phyloP scores from a whole-genome alignment of 73 alveolate genomes.

The Paramecium sonneborni region DNA sequence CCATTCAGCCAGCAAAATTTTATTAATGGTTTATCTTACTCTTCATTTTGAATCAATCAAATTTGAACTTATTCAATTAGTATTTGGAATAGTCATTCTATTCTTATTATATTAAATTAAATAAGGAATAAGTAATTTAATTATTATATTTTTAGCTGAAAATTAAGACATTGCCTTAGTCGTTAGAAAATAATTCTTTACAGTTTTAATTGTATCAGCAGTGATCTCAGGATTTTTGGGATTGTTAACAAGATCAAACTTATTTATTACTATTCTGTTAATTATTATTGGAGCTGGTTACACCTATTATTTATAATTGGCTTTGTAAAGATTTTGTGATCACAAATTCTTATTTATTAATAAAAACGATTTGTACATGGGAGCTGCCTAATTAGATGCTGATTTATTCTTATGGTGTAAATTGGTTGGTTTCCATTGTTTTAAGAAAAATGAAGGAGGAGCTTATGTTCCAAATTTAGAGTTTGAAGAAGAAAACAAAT shows the following conservation, averaged over 20 bases:
- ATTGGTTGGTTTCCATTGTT: conserved; percentile 14
- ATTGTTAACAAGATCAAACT: background rate
- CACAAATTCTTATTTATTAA: background rate
- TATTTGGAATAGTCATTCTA: background rate
- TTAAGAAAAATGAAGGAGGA: background rate
- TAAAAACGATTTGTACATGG: background rate
- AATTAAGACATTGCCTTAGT: background rate
- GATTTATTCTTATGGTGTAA: background rate
- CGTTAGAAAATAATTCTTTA: background rate
- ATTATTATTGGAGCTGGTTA: background rate
- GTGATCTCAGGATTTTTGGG: background rate
- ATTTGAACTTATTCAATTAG: background rate
- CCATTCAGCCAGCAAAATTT: background rate
- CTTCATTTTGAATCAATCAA: background rate
- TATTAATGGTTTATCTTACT: background rate
- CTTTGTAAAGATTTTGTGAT: background rate
- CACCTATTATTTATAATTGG: background rate
- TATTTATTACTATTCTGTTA: background rate
- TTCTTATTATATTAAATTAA: background rate
- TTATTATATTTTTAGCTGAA: background rate
- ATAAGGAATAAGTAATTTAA: background rate
- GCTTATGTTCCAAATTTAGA: background rate
- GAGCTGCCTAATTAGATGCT: conserved; percentile 54
- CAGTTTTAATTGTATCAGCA: background rate
- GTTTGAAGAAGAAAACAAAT: background rate